A percentile compares a stretch with the other conserved stretches of the same genome.
phyloP scores from a whole-genome alignment of 495 filamentous ascomycete genomes.

The Barbatosphaeria neglecta region DNA sequence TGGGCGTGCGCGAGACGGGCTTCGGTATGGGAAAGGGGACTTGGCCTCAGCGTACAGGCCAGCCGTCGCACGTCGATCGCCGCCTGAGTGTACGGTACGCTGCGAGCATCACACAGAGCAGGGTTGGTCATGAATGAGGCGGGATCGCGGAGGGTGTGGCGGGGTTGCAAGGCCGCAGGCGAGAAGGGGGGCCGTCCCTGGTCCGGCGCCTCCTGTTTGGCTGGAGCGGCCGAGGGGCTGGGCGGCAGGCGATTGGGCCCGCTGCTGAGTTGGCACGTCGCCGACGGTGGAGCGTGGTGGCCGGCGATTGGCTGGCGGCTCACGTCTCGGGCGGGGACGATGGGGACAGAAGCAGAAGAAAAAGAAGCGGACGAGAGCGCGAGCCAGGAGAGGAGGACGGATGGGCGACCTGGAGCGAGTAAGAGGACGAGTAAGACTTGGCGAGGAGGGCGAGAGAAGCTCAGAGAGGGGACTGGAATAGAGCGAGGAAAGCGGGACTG shows the following conservation, averaged over 20 bases:
- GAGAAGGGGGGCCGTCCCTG: background rate
- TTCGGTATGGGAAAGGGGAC: no score
- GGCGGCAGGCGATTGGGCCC: conserved; percentile 1
- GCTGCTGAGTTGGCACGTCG: conserved; percentile 1
- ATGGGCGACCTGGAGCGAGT: background rate
- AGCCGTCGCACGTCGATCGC: no score
- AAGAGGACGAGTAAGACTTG: no score
- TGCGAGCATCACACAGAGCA: background rate
- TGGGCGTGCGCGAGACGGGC: no score
- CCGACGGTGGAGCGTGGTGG: background rate
- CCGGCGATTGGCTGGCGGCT: background rate
- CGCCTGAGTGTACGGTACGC: no score
- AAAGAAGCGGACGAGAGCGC: conserved; percentile 16
- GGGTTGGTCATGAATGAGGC: background rate
- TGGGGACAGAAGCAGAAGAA: conserved; percentile 3
- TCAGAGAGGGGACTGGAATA: no score
- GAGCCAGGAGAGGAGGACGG: conserved; percentile 18
- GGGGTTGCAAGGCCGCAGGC: background rate
- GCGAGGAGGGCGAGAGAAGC: no score
- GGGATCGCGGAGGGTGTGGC: background rate
- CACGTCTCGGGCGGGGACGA: background rate
- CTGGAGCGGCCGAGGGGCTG: background rate
- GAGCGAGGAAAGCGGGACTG: background rate
- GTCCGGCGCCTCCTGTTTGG: background rate
- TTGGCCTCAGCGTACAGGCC: no score